A percentile compares a stretch with the other conserved stretches of the same genome.
Evolutionary conservation across 768 basidiomycete genomes (phyloP).

Genomic region (Roridomyces roridus): DNA sequence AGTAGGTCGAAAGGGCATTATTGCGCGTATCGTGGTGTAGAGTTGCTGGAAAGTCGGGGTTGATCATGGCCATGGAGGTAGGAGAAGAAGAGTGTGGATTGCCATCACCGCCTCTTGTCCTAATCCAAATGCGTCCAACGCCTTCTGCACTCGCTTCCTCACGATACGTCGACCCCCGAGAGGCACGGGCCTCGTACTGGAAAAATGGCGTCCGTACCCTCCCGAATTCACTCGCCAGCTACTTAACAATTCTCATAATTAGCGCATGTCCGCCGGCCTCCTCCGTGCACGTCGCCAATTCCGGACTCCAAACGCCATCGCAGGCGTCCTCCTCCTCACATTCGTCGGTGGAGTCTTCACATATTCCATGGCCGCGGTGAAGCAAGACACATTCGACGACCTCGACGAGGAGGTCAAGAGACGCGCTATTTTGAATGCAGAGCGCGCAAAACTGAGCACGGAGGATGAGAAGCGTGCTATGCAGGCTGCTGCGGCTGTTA

Average conservation of each 20-base stretch:
- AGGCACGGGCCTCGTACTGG: conserved; percentile 23
- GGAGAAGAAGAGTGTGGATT: too few relatives aligned
- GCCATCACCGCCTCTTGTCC: too few relatives aligned
- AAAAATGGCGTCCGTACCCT: conserved; percentile 18
- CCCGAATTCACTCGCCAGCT: background rate
- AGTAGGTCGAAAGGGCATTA: too few relatives aligned
- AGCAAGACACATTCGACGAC: conserved; percentile 91
- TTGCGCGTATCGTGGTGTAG: too few relatives aligned
- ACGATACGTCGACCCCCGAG: conserved; percentile 18
- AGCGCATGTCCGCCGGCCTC: conserved; percentile 90
- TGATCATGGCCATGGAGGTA: too few relatives aligned
- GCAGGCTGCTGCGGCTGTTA: conserved; percentile 29
- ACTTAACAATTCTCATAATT: background rate
- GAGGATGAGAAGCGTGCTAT: conserved; percentile 35
- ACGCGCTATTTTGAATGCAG: conserved; percentile 40
- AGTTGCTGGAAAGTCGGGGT: too few relatives aligned
- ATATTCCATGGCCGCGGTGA: conserved; percentile 94
- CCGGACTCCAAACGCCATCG: conserved; percentile 77
- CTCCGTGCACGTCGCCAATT: conserved; percentile 88
- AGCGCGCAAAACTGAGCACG: conserved; percentile 31
- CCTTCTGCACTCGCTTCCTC: too few relatives aligned
- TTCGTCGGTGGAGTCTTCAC: conserved; percentile 87
- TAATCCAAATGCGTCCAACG: too few relatives aligned
- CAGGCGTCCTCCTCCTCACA: conserved; percentile 70
- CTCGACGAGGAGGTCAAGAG: conserved; percentile 56